Percentiles rank a stretch among this genome's conserved stretches.
Evolutionary conservation across 2,329 filamentous ascomycete genomes (phyloP).

Genomic region (Xylariales sp.): DNA sequence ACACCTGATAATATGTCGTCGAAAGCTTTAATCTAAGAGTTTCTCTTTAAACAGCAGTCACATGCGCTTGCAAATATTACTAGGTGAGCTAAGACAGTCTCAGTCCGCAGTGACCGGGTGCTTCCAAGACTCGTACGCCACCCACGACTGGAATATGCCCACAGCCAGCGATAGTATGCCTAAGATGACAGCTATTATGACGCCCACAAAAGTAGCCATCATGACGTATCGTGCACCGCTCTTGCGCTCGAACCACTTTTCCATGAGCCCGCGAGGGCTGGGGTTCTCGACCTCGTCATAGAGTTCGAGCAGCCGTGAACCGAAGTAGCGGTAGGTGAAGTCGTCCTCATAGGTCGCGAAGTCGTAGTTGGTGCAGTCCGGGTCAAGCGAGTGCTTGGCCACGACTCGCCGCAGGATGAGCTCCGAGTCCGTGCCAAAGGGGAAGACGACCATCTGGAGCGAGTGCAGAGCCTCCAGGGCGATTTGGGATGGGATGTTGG

Average conservation of each 20-base stretch:
- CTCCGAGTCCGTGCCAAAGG: neutral
- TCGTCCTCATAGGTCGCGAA: neutral
- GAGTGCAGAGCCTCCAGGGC: neutral
- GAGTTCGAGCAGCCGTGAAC: conserved; percentile 6
- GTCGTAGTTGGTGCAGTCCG: neutral
- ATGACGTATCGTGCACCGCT: conserved; percentile 5
- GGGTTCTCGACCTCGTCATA: conserved; percentile 10
- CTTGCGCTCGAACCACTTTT: conserved; percentile 3
- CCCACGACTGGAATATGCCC: conserved; percentile 3
- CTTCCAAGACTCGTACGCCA: conserved; percentile 5
- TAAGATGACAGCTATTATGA: conserved; percentile 1
- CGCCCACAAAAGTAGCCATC: conserved; percentile 5
- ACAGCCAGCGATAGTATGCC: conserved; percentile 1
- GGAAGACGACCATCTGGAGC: neutral
- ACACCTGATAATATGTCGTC: too few species aligned
- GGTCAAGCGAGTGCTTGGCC: neutral
- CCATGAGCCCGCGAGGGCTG: conserved; percentile 5
- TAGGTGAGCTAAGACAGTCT: too few species aligned
- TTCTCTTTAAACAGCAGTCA: too few species aligned
- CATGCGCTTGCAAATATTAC: too few species aligned
- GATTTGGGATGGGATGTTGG: neutral
- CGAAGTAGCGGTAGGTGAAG: conserved; percentile 2
- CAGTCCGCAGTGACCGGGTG: too few species aligned
- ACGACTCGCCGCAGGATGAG: neutral
- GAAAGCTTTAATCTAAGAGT: too few species aligned